phyloP scores from a whole-genome alignment of 2,329 filamentous ascomycete species.

The Calonectria pauciramosa region DNA sequence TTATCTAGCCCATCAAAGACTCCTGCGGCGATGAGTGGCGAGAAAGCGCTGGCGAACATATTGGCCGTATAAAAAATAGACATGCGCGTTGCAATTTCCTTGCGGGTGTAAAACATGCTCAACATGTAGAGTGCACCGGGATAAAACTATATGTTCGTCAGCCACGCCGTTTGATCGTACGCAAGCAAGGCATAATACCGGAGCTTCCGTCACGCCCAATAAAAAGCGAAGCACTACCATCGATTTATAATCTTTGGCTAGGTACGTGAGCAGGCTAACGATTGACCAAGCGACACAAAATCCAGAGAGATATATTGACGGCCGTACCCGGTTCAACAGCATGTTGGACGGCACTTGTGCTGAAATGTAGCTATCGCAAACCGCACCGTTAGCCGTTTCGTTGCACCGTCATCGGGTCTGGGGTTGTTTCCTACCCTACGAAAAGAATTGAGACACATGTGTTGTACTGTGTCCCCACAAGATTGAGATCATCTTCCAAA shows the following conservation, averaged over 20 bases:
- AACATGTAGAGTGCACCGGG: conserved; percentile 56
- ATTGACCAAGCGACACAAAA: not conserved
- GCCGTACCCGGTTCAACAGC: not conserved
- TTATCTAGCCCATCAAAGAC: not conserved
- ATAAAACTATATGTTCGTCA: conserved; percentile 44
- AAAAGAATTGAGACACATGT: not conserved
- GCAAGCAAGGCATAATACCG: not conserved
- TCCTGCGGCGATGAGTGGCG: conserved; percentile 56
- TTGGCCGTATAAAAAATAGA: conserved; percentile 60
- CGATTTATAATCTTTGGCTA: not conserved
- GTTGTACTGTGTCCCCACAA: not conserved
- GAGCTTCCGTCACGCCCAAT: not conserved
- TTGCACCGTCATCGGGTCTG: not conserved
- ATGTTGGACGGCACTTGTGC: not conserved
- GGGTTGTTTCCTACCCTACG: not conserved
- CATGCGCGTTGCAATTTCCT: conserved; percentile 58
- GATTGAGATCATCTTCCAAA: not conserved
- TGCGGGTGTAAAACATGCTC: conserved; percentile 67
- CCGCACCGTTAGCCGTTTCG: not conserved
- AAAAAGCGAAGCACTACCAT: not conserved
- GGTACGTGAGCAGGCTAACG: not conserved
- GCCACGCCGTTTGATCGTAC: not conserved
- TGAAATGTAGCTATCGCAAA: not conserved
- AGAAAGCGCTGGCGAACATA: conserved; percentile 53
- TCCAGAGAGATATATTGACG: not conserved